Percentiles rank a stretch among this genome's conserved stretches.
These are phyloP conservation scores for Stereocaulon alpinum DNA, from an alignment of 495 filamentous ascomycete genomes.

Conservation along the genomic window DNA sequence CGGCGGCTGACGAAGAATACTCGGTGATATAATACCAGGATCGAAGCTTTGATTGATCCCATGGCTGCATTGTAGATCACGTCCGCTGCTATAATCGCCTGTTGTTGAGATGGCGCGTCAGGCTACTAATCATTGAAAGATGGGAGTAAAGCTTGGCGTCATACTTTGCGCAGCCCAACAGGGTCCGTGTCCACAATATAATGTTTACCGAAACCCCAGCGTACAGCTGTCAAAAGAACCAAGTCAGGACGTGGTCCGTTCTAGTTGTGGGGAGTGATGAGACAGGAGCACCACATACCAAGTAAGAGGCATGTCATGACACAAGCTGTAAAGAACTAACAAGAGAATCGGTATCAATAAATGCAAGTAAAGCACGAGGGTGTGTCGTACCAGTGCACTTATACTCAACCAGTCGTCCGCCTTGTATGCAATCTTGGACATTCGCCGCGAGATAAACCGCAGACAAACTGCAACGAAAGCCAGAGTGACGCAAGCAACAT, in stretches of 20 bases:
- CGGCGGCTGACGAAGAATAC: conserved; percentile 27
- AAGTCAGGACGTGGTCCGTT: neutral
- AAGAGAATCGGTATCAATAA: neutral
- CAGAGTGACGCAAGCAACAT: conserved; percentile 4
- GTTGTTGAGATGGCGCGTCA: neutral
- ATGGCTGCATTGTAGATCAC: conserved; percentile 3
- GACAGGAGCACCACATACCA: neutral
- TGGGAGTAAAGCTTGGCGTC: neutral
- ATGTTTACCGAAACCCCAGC: conserved; percentile 9
- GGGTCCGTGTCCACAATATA: neutral
- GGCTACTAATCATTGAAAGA: neutral
- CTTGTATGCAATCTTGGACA: conserved; percentile 2
- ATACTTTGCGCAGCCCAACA: conserved; percentile 5
- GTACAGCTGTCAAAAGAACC: neutral
- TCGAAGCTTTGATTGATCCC: conserved; percentile 22
- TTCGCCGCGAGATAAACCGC: conserved; percentile 6
- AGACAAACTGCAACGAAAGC: neutral
- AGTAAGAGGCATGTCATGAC: conserved; percentile 1
- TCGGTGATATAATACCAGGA: conserved; percentile 29
- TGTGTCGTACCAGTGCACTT: neutral
- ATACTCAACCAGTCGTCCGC: conserved; percentile 14
- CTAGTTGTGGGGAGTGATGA: neutral
- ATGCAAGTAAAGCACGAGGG: neutral
- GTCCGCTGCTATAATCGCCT: conserved; percentile 7
- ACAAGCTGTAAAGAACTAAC: conserved; percentile 1